phyloP scores from a whole-genome alignment of 2,329 filamentous ascomycete species.

The Didymosphaeria variabile region DNA sequence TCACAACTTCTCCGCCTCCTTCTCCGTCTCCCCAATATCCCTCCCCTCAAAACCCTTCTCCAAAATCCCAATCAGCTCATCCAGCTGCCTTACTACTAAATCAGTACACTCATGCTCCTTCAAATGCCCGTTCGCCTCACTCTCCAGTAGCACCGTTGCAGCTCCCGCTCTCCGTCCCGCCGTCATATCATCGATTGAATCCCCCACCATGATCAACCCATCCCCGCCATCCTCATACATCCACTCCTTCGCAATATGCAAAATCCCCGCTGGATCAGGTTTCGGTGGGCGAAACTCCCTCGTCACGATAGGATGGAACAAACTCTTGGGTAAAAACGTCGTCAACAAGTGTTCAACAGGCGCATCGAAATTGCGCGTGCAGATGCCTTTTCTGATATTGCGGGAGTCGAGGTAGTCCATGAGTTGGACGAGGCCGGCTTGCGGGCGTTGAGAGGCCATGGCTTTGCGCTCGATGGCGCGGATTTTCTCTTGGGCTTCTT shows the following conservation, averaged over 20 bases:
- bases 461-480: constrained; percentile 80
- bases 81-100: constrained; percentile 72
- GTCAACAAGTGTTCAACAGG: constrained; percentile 78
- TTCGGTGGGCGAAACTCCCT: constrained; percentile 85
- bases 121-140: constrained; percentile 79
- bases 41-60: constrained; percentile 76
- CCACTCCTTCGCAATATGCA: constrained; percentile 85
- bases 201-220: constrained; percentile 63
- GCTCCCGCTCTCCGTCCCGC: constrained; percentile 85
- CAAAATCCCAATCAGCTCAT: constrained; percentile 78
- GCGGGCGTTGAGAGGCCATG: constrained; percentile 81
- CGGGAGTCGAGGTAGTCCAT: constrained; percentile 82
- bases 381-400: constrained; percentile 80
- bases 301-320: constrained; percentile 83
- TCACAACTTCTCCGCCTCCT: neutral
- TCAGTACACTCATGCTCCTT: constrained; percentile 79
- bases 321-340: constrained; percentile 71
- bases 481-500: constrained; percentile 75
- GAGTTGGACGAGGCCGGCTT: constrained; percentile 78
- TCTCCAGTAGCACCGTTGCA: constrained; percentile 86
- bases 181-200: constrained; percentile 90
- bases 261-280: constrained; percentile 84
- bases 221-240: constrained; percentile 56
- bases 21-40: constrained; percentile 24
- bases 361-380: constrained; percentile 87